A percentile compares a stretch with the other conserved stretches of the same genome.
phyloP scores from a whole-genome alignment of 2,329 filamentous ascomycete species.

The Biscogniauxia sp. region DNA sequence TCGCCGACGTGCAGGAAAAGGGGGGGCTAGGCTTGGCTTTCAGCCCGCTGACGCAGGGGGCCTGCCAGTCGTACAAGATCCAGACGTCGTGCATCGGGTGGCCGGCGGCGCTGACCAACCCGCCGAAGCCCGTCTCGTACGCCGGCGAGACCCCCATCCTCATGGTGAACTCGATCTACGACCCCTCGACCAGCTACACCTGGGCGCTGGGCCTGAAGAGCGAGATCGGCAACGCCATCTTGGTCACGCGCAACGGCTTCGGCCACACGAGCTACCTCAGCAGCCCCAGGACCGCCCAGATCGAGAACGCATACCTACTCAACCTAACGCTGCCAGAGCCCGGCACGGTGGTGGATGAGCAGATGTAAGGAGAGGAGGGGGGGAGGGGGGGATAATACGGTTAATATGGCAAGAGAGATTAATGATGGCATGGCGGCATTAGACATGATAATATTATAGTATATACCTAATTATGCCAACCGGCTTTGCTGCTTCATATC shows the following conservation, averaged over 20 bases:
- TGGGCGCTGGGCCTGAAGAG: slow-evolving; percentile 36
- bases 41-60: slow-evolving; percentile 35
- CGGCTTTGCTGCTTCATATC: too few relatives aligned
- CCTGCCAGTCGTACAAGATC: slow-evolving; percentile 32
- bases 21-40: slow-evolving; percentile 30
- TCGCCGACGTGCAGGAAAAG: slow-evolving; percentile 29
- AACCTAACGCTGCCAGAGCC: slow-evolving; percentile 31
- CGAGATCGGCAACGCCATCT: slow-evolving; percentile 33
- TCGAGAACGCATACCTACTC: slow-evolving; percentile 34
- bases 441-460: too few relatives aligned
- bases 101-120: slow-evolving; percentile 36
- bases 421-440: too few relatives aligned
- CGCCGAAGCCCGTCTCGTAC: slow-evolving; percentile 26
- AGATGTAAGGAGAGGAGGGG: not conserved
- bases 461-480: too few relatives aligned
- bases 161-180: slow-evolving; percentile 37
- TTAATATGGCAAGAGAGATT: not conserved
- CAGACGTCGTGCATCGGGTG: slow-evolving; percentile 40
- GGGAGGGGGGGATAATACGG: not conserved
- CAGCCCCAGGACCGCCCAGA: slow-evolving; percentile 31
- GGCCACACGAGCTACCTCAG: slow-evolving; percentile 38
- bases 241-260: slow-evolving; percentile 39
- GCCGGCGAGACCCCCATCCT: slow-evolving; percentile 33
- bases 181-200: slow-evolving; percentile 39
- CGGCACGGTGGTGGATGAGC: slow-evolving; percentile 22